Conservation (phyloP, 2,329 filamentous ascomycete genomes). For the Trichoderma polysporum region DNA sequence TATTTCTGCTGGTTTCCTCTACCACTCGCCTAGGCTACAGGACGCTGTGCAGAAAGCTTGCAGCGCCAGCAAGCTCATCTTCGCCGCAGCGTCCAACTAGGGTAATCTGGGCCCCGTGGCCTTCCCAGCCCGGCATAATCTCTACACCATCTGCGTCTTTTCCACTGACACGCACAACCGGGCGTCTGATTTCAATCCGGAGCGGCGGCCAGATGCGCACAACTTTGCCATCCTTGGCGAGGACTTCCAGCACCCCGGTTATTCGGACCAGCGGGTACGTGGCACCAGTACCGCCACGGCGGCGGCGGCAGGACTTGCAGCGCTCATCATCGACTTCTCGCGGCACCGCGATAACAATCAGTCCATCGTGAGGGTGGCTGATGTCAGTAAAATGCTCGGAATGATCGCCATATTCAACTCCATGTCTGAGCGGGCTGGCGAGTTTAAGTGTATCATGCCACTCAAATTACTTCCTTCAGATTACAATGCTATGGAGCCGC, state of each 20-base stretch:
- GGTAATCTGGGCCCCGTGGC: background rate
- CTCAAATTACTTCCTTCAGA: background rate
- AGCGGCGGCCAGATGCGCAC: background rate
- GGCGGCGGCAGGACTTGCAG: background rate
- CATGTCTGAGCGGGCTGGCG: background rate
- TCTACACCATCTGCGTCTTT: background rate
- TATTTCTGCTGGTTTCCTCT: background rate
- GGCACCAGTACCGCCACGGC: background rate
- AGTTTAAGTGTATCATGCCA: background rate
- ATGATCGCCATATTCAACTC: background rate
- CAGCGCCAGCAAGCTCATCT: background rate
- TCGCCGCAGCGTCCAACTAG: background rate
- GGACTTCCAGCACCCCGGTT: background rate
- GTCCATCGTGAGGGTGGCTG: background rate
- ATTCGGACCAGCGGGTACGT: background rate
- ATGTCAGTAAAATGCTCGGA: background rate
- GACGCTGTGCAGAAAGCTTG: background rate
- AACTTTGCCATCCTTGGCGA: background rate
- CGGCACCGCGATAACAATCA: background rate
- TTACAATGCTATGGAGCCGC: background rate
- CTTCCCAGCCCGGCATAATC: background rate
- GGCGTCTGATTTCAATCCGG: background rate
- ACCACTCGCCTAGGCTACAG: background rate
- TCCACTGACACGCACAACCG: background rate
- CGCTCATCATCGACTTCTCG: background rate